Evolutionary conservation across 2,329 filamentous ascomycete genomes (phyloP), one percentile per base, ranked within the genome.

Genomic region (Uncinocarpus reesii): DNA sequence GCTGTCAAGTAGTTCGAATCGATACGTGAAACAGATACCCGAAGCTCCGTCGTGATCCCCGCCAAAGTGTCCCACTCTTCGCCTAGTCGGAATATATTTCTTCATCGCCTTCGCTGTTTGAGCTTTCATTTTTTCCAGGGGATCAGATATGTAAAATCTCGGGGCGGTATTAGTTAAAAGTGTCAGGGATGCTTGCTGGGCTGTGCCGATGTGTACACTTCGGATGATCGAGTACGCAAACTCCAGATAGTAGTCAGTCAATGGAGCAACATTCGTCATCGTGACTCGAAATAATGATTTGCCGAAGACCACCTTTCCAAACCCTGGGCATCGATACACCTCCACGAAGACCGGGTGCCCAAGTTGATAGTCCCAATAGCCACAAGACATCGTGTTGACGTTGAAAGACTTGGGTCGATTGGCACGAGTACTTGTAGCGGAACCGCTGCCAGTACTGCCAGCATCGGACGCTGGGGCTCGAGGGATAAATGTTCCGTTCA

Each of bases 321-420:
- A 10, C 29, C 21, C 28, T n/a, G 28, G 29, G 8, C 28, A 21
- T 29, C 54, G 46, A 34, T 48, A 56, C 38, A 53, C 54, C 13
- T 69, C 55, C 2, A 70, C 59, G 50, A 75, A 79, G 0, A 62
- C 60, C 5, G 78, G 61, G 2, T 36, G 16, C 4, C 55, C 52
- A 0, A 59, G 46, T 1, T 57, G 43, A 44, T 73, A 78, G 6
- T 68, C 58, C 53, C 73, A 73, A 37, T 74, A 69, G 1, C 77
- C 77, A 47, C 73, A 76, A 6, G 63, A 65, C 24, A 76, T 44
- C 8, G 45, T 47, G 13, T 32, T 51, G 10, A 57, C 55, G 8
- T n/a, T 31, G 13, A 59, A 60, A 4, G 40, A 38, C 31, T 44
- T 57, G 8, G 47, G 15, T 13, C 48, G 42, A 23, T 54, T 44